Base-by-base conservation (phyloP, 805 yeast species). In the Cephaloascus albidus region DNA sequence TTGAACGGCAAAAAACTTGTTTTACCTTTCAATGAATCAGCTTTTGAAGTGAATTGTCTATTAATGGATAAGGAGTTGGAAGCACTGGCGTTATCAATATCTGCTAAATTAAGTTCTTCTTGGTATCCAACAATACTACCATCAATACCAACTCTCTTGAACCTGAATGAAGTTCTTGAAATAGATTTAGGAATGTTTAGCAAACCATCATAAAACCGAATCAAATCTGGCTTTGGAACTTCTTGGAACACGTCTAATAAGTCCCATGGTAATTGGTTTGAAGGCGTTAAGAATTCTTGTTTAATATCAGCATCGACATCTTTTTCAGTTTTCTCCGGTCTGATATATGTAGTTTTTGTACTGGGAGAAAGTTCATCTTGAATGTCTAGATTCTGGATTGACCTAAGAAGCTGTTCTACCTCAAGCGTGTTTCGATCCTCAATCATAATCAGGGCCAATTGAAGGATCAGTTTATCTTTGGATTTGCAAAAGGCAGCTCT, bases 1-100 rank as follows among this genome's bases (percentile, higher is more conserved):
- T 82, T 80, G 54, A 93, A 93, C 0, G 98, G 98, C 51, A 90
- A 60, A 50, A 74, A 84, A 16, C 78, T 72, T 0, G 94, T 70
- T 3, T 77, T 68, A 0, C 97, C 97, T 36, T 70, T 65, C 3
- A 86, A 61, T 2, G 79, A 64, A 33, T 77, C 81, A n/a, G 65
- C 65, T 45, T 75, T 76, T 4, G 82, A 68, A 14, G 79, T 76
- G 45, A 78, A 73, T 39, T 78, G 73, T 45, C 98, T 69, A 23
- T 74, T 77, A 42, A 88, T 55, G 1, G 95, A 81, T 36, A 88
- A 63, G 0, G 95, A 83, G 43, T 79, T 81, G 10, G 80, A 69
- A 14, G 88, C 74, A 35, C 74, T 74, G 6, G 80, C 77, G 39
- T 61, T 61, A 42, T 81, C 80, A 15, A 76, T 72, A 20, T 58